Evolutionary conservation across 345 rosid genomes (phyloP).

Genomic region (Adansonia digitata): DNA sequence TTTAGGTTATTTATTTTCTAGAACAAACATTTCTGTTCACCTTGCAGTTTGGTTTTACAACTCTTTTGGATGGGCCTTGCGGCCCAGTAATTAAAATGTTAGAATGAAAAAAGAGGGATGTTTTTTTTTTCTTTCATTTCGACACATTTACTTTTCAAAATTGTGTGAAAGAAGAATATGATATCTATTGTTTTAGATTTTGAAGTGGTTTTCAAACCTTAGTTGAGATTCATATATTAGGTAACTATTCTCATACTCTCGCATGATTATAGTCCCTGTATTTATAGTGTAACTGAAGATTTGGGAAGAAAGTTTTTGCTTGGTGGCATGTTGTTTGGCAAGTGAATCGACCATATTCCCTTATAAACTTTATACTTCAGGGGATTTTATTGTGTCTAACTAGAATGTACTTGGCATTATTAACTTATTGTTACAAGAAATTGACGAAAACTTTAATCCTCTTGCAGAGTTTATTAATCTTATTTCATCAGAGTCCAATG

Average conservation of each 20-base stretch:
- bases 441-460: slow-evolving; percentile 8
- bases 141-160: not conserved
- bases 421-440: slow-evolving; percentile 5
- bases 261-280: not conserved
- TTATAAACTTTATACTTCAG: not conserved
- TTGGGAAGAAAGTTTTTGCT: not conserved
- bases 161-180: not conserved
- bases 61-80: too few species aligned
- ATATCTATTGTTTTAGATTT: not conserved
- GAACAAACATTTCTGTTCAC: too few species aligned
- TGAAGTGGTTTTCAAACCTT: not conserved
- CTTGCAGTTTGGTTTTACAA: not conserved
- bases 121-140: too few species aligned
- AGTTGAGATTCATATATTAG: not conserved
- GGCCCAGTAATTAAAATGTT: not conserved
- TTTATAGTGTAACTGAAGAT: not conserved
- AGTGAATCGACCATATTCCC: not conserved
- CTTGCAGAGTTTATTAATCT: slow-evolving; percentile 93
- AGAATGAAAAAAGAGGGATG: not conserved
- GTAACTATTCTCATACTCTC: not conserved
- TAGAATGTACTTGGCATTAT: not conserved
- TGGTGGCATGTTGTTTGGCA: not conserved
- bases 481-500: slow-evolving; percentile 94
- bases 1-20: too few species aligned
- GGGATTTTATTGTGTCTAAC: not conserved